Conservation (phyloP, 2,329 filamentous ascomycete species). For the Dactylellina haptotyla region DNA sequence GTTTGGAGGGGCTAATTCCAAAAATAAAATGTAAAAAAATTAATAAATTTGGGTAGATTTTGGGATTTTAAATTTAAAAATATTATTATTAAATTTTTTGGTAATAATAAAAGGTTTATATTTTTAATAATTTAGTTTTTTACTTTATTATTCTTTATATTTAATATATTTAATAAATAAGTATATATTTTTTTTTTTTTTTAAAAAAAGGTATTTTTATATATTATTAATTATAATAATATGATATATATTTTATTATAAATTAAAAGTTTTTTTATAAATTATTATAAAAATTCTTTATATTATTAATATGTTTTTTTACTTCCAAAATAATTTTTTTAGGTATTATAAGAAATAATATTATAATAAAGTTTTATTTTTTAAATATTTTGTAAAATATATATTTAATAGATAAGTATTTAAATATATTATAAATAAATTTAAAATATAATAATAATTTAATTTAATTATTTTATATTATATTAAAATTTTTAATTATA, state of each 20-base stretch:
- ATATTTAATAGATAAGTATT: background rate
- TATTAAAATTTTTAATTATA: constrained; percentile 2
- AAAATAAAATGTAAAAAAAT: constrained; percentile 1
- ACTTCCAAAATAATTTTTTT: background rate
- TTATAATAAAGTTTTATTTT: background rate
- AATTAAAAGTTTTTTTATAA: constrained; percentile 1
- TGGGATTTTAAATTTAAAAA: background rate
- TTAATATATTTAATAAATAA: background rate
- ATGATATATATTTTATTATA: background rate
- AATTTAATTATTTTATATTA: constrained; percentile 4
- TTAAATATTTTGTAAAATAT: background rate
- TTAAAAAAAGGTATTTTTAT: background rate
- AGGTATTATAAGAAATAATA: background rate
- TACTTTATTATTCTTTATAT: constrained; percentile 1
- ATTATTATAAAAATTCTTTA: background rate
- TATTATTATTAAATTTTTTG: constrained; percentile 9
- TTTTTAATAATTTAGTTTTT: constrained; percentile 6
- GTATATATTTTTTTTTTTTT: constrained; percentile 1
- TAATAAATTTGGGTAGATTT: background rate
- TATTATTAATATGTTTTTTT: background rate
- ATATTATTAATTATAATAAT: constrained; percentile 11
- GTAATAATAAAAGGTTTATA: constrained; percentile 1
- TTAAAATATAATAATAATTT: background rate
- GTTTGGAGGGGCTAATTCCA: background rate
- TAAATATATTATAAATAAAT: background rate